phyloP scores from a whole-genome alignment of 1,139 yeast species.

The Yamadazyma kanchanaburiensis region DNA sequence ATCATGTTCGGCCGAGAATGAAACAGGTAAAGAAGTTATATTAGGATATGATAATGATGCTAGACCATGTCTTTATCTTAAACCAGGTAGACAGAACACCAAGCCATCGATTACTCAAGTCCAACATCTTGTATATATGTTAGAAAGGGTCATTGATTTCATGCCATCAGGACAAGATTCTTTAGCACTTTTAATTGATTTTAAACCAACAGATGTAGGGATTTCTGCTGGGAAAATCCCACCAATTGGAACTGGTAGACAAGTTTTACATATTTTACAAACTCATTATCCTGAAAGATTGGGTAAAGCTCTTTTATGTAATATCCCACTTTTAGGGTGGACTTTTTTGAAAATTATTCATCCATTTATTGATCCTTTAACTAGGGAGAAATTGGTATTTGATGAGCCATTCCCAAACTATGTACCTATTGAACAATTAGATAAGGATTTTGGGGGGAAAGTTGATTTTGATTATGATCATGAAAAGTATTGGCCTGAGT shows the following conservation, averaged over 20 bases:
- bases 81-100: slow-evolving; percentile 50
- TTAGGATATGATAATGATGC: slow-evolving; percentile 46
- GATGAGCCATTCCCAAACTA: slow-evolving; percentile 47
- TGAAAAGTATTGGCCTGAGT: slow-evolving; percentile 40
- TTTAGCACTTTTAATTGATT: slow-evolving; percentile 44
- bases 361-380: slow-evolving; percentile 49
- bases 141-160: slow-evolving; percentile 44
- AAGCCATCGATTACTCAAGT: slow-evolving; percentile 42
- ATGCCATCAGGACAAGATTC: slow-evolving; percentile 53
- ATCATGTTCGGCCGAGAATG: slow-evolving; percentile 34
- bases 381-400: slow-evolving; percentile 46
- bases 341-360: slow-evolving; percentile 45
- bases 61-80: slow-evolving; percentile 47
- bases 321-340: slow-evolving; percentile 48
- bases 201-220: slow-evolving; percentile 45
- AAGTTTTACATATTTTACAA: slow-evolving; percentile 68
- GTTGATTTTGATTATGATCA: slow-evolving; percentile 43
- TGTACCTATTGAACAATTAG: slow-evolving; percentile 45
- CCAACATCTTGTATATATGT: slow-evolving; percentile 49
- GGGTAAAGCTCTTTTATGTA: slow-evolving; percentile 45
- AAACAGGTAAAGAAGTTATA: slow-evolving; percentile 47
- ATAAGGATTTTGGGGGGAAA: slow-evolving; percentile 43
- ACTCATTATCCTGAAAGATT: slow-evolving; percentile 49
- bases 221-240: slow-evolving; percentile 70
- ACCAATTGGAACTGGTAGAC: slow-evolving; percentile 73